phyloP scores from a whole-genome alignment of 2,329 filamentous ascomycete genomes.

The Aspergillus aculeatus region DNA sequence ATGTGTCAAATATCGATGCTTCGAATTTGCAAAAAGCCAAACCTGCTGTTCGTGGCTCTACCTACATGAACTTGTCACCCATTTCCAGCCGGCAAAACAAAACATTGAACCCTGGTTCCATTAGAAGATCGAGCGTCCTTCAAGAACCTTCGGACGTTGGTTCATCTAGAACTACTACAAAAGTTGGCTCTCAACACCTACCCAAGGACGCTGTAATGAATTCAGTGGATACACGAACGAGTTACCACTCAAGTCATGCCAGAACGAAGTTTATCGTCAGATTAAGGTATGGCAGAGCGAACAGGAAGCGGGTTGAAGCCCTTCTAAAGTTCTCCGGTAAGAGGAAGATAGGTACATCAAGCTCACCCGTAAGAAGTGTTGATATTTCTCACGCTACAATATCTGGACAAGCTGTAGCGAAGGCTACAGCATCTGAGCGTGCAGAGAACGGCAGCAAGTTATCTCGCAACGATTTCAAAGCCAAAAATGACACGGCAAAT shows the following conservation, averaged over 20 bases:
- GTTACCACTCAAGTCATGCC: constrained; percentile 1
- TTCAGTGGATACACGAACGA: constrained; percentile 10
- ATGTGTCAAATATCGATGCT: constrained; percentile 16
- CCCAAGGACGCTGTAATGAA: constrained; percentile 3
- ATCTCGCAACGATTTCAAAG: constrained; percentile 16
- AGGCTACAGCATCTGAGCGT: constrained; percentile 15
- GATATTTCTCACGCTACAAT: constrained; percentile 21
- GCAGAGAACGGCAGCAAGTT: constrained; percentile 13
- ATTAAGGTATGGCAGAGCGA: constrained; percentile 53
- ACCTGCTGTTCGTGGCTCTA: constrained; percentile 11
- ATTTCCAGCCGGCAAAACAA: constrained; percentile 15
- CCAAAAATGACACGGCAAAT: constrained; percentile 23
- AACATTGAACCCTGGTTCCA: constrained; percentile 5
- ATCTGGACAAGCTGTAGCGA: constrained; percentile 16
- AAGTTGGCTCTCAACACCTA: constrained; percentile 6
- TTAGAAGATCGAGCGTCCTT: constrained; percentile 13
- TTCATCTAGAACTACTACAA: constrained; percentile 10
- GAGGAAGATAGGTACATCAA: constrained; percentile 29
- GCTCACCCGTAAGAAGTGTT: constrained; percentile 26
- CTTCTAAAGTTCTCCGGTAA: constrained; percentile 46
- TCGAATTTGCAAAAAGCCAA: constrained; percentile 21
- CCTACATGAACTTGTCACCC: constrained; percentile 20
- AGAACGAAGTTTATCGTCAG: constrained; percentile 46
- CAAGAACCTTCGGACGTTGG: constrained; percentile 10
- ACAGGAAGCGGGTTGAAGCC: constrained; percentile 48